These are phyloP conservation scores for Hymenoscyphus infarciens DNA, from an alignment of 2,329 filamentous ascomycete genomes.

Conservation along the genomic window DNA sequence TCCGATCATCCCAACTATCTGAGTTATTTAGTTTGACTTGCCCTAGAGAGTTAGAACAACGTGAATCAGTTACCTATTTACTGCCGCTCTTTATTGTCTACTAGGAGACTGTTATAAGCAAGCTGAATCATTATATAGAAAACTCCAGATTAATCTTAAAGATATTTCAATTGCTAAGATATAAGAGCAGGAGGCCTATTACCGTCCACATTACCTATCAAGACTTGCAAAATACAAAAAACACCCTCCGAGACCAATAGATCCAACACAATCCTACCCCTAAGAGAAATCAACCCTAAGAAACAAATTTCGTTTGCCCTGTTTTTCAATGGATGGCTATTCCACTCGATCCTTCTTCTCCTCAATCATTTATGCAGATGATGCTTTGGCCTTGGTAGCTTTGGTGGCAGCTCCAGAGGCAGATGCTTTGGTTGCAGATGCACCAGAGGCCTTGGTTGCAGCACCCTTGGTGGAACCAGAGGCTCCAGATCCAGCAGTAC, in stretches of 20 bases:
- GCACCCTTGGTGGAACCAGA: neutral
- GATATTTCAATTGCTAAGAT: neutral
- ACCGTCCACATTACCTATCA: neutral
- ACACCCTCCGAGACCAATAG: neutral
- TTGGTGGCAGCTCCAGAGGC: neutral
- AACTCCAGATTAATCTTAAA: neutral
- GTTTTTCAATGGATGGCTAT: neutral
- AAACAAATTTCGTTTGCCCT: slow-evolving; percentile 1
- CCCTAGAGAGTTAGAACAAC: neutral
- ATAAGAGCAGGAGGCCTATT: neutral
- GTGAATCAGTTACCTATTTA: neutral
- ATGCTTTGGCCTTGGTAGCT: neutral
- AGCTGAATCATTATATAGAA: neutral
- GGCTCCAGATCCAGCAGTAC: neutral
- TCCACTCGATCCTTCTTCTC: neutral
- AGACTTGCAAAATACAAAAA: neutral
- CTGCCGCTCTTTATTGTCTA: too few relatives aligned
- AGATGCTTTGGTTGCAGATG: neutral
- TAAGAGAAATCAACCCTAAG: neutral
- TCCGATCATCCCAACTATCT: neutral
- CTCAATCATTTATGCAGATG: neutral
- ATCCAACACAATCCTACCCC: neutral
- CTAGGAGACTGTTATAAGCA: neutral
- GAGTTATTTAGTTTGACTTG: too few relatives aligned
- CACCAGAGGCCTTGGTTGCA: neutral